phyloP scores from a whole-genome alignment of 345 rosid genomes.

The Geranium brycei region DNA sequence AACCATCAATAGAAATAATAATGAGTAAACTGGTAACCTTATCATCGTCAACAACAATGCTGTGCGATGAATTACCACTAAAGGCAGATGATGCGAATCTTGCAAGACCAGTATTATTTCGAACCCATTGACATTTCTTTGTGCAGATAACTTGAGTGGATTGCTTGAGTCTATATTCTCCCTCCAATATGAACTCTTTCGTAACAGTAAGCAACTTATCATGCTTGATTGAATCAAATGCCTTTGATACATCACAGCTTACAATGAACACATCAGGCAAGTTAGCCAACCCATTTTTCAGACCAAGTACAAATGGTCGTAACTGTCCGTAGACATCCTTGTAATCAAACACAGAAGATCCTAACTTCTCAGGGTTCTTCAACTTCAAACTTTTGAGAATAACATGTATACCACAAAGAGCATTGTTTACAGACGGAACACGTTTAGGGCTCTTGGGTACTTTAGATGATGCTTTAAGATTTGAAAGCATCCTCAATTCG shows the following conservation, averaged over 20 bases:
- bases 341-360: conserved; percentile 79
- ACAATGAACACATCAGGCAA: conserved; percentile 45
- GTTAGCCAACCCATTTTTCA: conserved; percentile 34
- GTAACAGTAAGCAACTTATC: conserved; percentile 44
- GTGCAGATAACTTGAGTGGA: conserved; percentile 35
- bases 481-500: conserved; percentile 52
- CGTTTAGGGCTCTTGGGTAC: conserved; percentile 7
- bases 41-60: conserved; percentile 18
- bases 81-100: conserved; percentile 26
- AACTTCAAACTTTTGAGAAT: conserved; percentile 56
- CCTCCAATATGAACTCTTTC: conserved; percentile 35
- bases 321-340: conserved; percentile 63
- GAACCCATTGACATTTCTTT: conserved; percentile 36
- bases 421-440: conserved; percentile 32
- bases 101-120: conserved; percentile 19
- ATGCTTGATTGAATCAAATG: conserved; percentile 74
- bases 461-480: conserved; percentile 51
- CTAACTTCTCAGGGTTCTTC: conserved; percentile 54
- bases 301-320: conserved; percentile 36
- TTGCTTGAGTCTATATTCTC: conserved; percentile 32
- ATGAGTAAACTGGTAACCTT: not conserved
- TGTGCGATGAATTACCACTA: conserved; percentile 30
- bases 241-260: conserved; percentile 71
- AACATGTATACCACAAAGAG: conserved; percentile 54
- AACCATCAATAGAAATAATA: not conserved